Conservation (phyloP, 2,329 filamentous ascomycete species). For the Cladosporium sp. region DNA sequence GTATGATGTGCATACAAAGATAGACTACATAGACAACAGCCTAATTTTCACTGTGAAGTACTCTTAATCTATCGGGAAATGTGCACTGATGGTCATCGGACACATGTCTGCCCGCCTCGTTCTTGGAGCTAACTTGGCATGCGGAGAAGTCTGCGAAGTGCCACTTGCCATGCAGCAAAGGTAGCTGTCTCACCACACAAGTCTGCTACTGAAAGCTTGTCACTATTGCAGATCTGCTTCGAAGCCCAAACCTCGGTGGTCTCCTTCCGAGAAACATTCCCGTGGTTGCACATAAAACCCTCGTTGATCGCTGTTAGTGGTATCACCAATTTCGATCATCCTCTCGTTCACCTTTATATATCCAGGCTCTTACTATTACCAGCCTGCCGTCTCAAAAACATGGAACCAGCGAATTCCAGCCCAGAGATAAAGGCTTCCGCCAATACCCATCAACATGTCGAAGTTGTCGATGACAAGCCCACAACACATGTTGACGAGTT, state of each 20-base stretch:
- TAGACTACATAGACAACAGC: not conserved
- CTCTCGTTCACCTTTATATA: too few relatives aligned
- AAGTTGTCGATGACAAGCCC: not conserved
- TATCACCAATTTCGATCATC: too few relatives aligned
- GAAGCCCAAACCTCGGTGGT: not conserved
- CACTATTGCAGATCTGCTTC: not conserved
- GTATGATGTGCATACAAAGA: not conserved
- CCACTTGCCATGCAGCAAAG: not conserved
- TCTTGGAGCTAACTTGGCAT: not conserved
- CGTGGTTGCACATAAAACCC: not conserved
- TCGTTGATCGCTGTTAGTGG: too few relatives aligned
- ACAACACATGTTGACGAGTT: not conserved
- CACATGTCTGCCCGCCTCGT: not conserved
- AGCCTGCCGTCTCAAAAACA: not conserved
- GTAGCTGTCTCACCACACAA: not conserved
- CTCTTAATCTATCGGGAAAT: not conserved
- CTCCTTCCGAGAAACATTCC: not conserved
- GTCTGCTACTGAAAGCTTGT: not conserved
- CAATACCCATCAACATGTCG: not conserved
- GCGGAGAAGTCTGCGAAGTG: not conserved
- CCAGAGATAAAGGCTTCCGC: not conserved
- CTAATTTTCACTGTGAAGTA: not conserved
- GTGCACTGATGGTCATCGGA: not conserved
- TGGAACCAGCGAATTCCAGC: not conserved
- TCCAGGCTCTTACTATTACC: too few relatives aligned